Evolutionary conservation across 2,329 filamentous ascomycete species (phyloP), one percentile per base, ranked within the genome.

Genomic region (Calonectria henricotiae): DNA sequence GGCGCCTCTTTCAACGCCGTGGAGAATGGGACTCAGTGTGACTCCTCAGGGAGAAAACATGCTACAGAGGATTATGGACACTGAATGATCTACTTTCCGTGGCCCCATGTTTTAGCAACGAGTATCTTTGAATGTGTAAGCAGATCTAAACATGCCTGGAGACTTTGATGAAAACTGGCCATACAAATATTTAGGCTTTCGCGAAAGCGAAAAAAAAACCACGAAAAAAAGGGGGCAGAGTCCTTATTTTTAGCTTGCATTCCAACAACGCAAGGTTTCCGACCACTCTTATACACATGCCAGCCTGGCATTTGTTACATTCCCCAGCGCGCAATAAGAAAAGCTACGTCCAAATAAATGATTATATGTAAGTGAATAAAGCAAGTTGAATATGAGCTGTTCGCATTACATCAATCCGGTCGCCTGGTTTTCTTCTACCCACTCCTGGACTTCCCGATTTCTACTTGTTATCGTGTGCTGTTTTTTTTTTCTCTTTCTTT

Each of bases 221-320:
- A 20, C 20, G 20, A 20, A 37, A 20, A 23, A 20, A 7, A 11
- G 30, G 30, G 20, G 51, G 7, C 5, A 23, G n/a, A 7, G 11
- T 55, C 51, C n/a, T 32, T 58, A 58, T 58, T 58, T 58, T 58
- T 58, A 58, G 51, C 51, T 13, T 15, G 13, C 51, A 58, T 39
- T 32, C 35, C 51, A 58, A 27, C n/a, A n/a, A 6, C 32, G 35
- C 32, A 30, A 58, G 20, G 35, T 25, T 20, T 32, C 20, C 32
- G 49, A 13, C 32, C 49, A 6, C 5, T 13, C 15, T 20, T 11
- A 15, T 35, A 5, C 9, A 15, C 27, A 20, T 55, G 30, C 20
- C 35, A 30, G 20, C 12, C 17, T 35, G 51, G 51, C 20, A 58
- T 39, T 32, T 5, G 35, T 39, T 37, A 27, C 51, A 58, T 58